These are phyloP conservation scores for Calonectria pseudoreteaudii DNA, from an alignment of 2,329 filamentous ascomycete species.

Conservation along the genomic window DNA sequence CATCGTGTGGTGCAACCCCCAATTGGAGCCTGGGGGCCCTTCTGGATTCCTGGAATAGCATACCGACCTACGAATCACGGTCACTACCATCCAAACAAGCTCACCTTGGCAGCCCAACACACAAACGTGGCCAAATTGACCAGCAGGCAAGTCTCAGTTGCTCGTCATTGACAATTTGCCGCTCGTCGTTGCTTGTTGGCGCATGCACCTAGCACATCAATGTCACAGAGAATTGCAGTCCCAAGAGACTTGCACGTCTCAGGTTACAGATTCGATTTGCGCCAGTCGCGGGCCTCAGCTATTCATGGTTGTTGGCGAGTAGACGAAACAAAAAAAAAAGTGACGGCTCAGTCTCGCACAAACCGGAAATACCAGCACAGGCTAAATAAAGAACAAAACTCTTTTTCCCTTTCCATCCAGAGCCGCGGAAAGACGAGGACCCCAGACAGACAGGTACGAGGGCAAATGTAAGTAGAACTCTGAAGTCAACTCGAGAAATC, in stretches of 20 bases:
- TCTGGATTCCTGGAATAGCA: background rate
- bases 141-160: background rate
- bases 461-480: background rate
- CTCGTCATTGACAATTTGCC: background rate
- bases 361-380: background rate
- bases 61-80: constrained; percentile 1
- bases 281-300: background rate
- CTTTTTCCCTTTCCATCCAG: background rate
- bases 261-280: background rate
- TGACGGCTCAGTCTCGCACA: background rate
- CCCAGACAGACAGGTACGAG: background rate
- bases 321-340: background rate
- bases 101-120: constrained; percentile 5
- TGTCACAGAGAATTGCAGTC: background rate
- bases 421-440: background rate
- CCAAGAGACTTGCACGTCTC: background rate
- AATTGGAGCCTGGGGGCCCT: background rate
- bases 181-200: background rate
- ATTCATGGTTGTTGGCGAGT: background rate
- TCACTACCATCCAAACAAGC: constrained; percentile 3
- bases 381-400: background rate
- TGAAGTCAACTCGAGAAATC: background rate
- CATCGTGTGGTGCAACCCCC: background rate
- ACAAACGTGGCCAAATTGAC: background rate
- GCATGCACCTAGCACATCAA: background rate